Percentiles rank a stretch among this genome's conserved stretches.
Evolutionary conservation across 1,284 basidiomycete genomes (phyloP).

Genomic region (Trametes hirsuta): DNA sequence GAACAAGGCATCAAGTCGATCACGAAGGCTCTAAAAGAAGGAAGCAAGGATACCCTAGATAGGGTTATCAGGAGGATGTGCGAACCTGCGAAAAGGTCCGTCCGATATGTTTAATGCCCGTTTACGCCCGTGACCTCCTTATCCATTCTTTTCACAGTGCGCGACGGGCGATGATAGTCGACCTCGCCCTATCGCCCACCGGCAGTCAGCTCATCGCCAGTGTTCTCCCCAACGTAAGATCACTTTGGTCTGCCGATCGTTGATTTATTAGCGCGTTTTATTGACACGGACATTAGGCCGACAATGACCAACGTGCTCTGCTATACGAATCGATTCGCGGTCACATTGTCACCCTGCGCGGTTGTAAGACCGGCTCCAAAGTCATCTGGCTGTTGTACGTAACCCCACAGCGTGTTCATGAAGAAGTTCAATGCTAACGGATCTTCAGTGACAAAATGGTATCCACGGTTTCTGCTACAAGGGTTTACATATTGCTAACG

Average conservation of each 20-base stretch:
- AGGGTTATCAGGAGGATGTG: constrained; percentile 78
- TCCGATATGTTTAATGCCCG: constrained; percentile 1
- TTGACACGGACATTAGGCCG: constrained; percentile 49
- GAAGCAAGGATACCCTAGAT: constrained; percentile 71
- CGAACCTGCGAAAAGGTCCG: constrained; percentile 76
- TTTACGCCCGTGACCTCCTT: neutral
- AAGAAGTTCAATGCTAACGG: constrained; percentile 6
- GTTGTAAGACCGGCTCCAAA: constrained; percentile 85
- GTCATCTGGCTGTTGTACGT: constrained; percentile 88
- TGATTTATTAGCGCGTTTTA: neutral
- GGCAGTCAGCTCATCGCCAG: constrained; percentile 83
- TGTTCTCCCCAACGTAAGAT: constrained; percentile 68
- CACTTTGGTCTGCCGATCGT: neutral
- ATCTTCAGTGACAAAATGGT: constrained; percentile 53
- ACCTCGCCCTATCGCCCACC: constrained; percentile 78
- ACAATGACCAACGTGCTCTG: constrained; percentile 77
- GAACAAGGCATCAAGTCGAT: constrained; percentile 84
- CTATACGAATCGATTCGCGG: constrained; percentile 83
- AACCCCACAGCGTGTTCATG: neutral
- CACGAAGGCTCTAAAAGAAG: constrained; percentile 82
- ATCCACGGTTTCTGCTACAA: neutral
- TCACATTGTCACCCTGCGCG: constrained; percentile 82
- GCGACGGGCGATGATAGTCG: constrained; percentile 80
- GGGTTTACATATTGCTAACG: constrained; percentile 10
- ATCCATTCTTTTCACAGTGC: constrained; percentile 46